Conservation (phyloP, 192 early-diverging fungal genomes). For the Coemansia sp. region DNA sequence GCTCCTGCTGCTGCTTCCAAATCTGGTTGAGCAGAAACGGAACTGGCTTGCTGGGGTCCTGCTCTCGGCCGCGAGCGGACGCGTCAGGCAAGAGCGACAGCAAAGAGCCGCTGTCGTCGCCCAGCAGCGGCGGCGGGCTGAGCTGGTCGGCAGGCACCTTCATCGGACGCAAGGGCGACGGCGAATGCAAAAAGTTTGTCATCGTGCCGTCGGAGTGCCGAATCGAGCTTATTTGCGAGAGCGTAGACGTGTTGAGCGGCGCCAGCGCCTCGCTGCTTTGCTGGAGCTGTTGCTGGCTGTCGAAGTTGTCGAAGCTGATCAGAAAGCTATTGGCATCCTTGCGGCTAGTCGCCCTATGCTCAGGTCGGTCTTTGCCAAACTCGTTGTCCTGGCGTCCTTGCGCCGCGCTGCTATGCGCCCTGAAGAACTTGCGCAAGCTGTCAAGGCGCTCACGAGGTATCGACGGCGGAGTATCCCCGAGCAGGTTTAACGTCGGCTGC, state of each 20-base stretch:
- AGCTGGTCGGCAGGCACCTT: neutral
- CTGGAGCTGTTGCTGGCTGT: conserved; percentile 10
- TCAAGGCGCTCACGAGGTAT: conserved; percentile 26
- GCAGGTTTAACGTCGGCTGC: conserved; percentile 2
- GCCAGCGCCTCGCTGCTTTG: neutral
- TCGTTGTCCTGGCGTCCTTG: neutral
- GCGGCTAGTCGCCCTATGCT: neutral
- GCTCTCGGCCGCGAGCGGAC: conserved; percentile 6
- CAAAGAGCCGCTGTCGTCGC: conserved; percentile 1
- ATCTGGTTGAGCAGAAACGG: conserved; percentile 29
- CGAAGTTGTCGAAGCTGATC: conserved; percentile 15
- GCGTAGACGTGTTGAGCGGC: conserved; percentile 2
- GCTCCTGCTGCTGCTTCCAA: neutral
- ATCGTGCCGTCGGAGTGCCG: conserved; percentile 1
- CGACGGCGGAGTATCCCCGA: neutral
- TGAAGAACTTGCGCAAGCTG: conserved; percentile 38
- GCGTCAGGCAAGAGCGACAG: conserved; percentile 23
- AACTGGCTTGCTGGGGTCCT: conserved; percentile 14
- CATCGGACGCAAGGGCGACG: conserved; percentile 20
- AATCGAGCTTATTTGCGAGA: conserved; percentile 40
- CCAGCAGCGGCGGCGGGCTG: neutral
- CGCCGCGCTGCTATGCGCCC: neutral
- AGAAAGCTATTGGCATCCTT: conserved; percentile 10
- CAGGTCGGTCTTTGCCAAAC: neutral
- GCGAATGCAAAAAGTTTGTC: conserved; percentile 21